Evolutionary conservation across 1,284 basidiomycete genomes (phyloP).

Genomic region (Agroathelia rolfsii): DNA sequence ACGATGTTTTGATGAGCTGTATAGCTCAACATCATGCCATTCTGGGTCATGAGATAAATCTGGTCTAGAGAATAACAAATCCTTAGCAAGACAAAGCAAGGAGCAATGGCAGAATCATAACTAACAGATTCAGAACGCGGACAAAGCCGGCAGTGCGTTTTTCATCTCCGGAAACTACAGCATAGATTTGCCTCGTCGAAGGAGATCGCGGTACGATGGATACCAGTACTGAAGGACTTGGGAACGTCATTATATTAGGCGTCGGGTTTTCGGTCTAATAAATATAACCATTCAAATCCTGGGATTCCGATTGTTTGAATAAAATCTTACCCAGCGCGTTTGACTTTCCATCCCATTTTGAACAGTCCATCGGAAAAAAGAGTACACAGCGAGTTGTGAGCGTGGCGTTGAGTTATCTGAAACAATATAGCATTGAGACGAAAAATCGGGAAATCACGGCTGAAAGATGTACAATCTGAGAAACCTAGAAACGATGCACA

Average conservation of each 20-base stretch:
- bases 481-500: slow-evolving; percentile 47
- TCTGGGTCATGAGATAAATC: slow-evolving; percentile 40
- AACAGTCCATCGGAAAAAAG: slow-evolving; percentile 20
- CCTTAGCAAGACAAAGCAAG: slow-evolving; percentile 4
- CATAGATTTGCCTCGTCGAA: slow-evolving; percentile 14
- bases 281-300: slow-evolving; percentile 8
- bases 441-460: slow-evolving; percentile 6
- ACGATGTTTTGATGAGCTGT: slow-evolving; percentile 4
- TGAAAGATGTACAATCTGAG: slow-evolving; percentile 40
- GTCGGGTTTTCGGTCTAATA: slow-evolving; percentile 17
- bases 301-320: slow-evolving; percentile 4
- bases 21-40: slow-evolving; percentile 28
- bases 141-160: slow-evolving; percentile 32
- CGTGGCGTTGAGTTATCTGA: slow-evolving; percentile 40
- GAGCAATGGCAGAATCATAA: slow-evolving; percentile 5
- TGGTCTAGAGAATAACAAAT: slow-evolving; percentile 27
- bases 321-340: slow-evolving; percentile 20
- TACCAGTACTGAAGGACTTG: slow-evolving; percentile 31
- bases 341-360: slow-evolving; percentile 14
- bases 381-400: slow-evolving; percentile 34
- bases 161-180: slow-evolving; percentile 30
- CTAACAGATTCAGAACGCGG: slow-evolving; percentile 45
- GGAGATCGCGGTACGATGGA: slow-evolving; percentile 26
- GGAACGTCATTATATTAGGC: slow-evolving; percentile 27
- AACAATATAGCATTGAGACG: slow-evolving; percentile 7